These are phyloP conservation scores for Zygoascus sp. DNA, from an alignment of 1,139 yeast genomes.

Conservation along the genomic window DNA sequence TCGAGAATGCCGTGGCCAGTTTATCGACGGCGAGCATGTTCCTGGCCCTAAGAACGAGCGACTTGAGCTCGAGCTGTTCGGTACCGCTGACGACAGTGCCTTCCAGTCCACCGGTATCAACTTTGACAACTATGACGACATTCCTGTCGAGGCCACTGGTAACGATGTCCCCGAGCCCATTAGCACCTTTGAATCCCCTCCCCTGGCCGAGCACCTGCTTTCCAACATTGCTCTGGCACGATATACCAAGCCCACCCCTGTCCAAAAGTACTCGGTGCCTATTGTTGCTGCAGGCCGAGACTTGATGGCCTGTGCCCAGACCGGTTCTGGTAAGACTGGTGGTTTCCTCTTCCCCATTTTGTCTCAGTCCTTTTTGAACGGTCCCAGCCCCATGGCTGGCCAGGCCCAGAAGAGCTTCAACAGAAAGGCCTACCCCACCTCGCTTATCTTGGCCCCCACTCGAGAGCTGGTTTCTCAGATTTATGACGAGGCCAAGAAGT, in stretches of 20 bases:
- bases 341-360: slow-evolving; percentile 98
- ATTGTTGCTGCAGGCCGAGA: slow-evolving; percentile 94
- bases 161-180: slow-evolving; percentile 93
- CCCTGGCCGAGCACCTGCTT: slow-evolving; percentile 80
- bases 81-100: slow-evolving; percentile 73
- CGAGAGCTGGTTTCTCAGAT: slow-evolving; percentile 98
- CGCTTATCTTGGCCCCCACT: slow-evolving; percentile 94
- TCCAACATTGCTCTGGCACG: slow-evolving; percentile 85
- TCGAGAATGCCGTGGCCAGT: slow-evolving; percentile 40
- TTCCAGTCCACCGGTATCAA: slow-evolving; percentile 96
- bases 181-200: slow-evolving; percentile 82
- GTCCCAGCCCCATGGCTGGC: slow-evolving; percentile 65
- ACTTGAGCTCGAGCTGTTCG: slow-evolving; percentile 78
- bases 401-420: slow-evolving; percentile 43
- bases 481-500: slow-evolving; percentile 91
- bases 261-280: slow-evolving; percentile 96
- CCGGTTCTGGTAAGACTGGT: slow-evolving; percentile 99
- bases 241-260: slow-evolving; percentile 96
- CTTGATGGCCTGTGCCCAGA: slow-evolving; percentile 99
- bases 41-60: slow-evolving; percentile 72
- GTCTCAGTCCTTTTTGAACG: slow-evolving; percentile 82
- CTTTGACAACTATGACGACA: slow-evolving; percentile 96
- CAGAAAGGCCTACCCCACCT: slow-evolving; percentile 88
- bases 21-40: slow-evolving; percentile 83
- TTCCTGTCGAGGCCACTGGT: slow-evolving; percentile 98